Percentiles rank a stretch among this genome's conserved stretches.
Evolutionary conservation across 108 stramenopile species (phyloP).

Genomic region (Cylindrotheca fusiformis): DNA sequence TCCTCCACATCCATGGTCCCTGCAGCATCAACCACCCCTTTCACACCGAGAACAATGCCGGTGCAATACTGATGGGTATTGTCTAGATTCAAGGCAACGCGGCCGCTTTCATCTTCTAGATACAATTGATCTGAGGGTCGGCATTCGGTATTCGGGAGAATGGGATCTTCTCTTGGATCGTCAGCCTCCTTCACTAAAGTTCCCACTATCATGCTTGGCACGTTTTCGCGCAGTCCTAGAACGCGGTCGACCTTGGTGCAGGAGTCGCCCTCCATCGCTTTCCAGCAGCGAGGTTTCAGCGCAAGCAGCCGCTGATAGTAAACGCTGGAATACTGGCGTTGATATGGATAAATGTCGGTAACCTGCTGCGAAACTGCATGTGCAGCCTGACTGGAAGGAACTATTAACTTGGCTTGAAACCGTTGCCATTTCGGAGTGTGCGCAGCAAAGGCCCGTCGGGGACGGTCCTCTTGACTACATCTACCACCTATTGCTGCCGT

Average conservation of each 20-base stretch:
- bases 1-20: conserved; percentile 68
- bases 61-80: conserved; percentile 50
- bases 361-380: conserved; percentile 12
- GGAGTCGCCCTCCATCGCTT: conserved; percentile 22
- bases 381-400: conserved; percentile 2
- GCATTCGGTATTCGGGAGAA: conserved; percentile 33
- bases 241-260: conserved; percentile 47
- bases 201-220: conserved; percentile 61
- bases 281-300: conserved; percentile 52
- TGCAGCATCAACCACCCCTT: conserved; percentile 49
- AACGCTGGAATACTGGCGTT: conserved; percentile 83
- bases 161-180: conserved; percentile 15
- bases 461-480: background rate
- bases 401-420: conserved; percentile 33
- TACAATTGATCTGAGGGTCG: conserved; percentile 57
- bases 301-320: conserved; percentile 65
- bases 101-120: conserved; percentile 84
- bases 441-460: conserved; percentile 21
- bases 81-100: conserved; percentile 49
- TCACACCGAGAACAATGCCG: conserved; percentile 68
- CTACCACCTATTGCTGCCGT: background rate
- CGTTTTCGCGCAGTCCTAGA: conserved; percentile 70
- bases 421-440: conserved; percentile 56
- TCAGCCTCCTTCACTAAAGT: conserved; percentile 57
- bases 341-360: conserved; percentile 40